A percentile compares a stretch with the other conserved stretches of the same genome.
phyloP scores from a whole-genome alignment of 176 grass and related monocot genomes.

The Musa acuminata region DNA sequence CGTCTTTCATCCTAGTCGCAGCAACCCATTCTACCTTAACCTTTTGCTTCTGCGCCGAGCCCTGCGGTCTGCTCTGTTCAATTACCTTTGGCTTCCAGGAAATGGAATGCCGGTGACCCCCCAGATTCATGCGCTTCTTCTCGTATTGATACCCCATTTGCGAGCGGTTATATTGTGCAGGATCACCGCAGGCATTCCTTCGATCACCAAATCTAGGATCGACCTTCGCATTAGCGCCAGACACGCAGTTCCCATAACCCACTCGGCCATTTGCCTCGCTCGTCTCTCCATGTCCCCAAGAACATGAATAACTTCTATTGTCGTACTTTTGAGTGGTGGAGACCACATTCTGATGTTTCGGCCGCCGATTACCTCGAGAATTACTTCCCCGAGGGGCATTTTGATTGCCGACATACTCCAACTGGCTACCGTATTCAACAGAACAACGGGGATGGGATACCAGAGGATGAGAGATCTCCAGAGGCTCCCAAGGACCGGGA shows the following conservation, averaged over 20 bases:
- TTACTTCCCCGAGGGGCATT: not conserved
- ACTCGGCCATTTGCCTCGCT: not conserved
- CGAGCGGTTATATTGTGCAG: not conserved
- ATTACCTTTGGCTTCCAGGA: too few relatives aligned
- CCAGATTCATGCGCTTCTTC: not conserved
- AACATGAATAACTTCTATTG: not conserved
- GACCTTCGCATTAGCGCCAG: too few relatives aligned
- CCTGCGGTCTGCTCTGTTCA: not conserved
- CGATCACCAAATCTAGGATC: too few relatives aligned
- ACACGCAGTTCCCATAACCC: not conserved
- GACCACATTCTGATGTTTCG: not conserved
- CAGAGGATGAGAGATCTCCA: not conserved
- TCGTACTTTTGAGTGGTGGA: not conserved
- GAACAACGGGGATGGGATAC: not conserved
- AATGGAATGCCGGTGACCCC: constrained; percentile 11
- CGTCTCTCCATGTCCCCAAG: not conserved
- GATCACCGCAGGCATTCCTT: not conserved
- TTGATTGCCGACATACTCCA: not conserved
- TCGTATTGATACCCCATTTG: not conserved
- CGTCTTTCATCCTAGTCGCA: constrained; percentile 23
- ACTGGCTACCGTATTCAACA: too few relatives aligned
- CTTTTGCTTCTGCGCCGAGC: not conserved
- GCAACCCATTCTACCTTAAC: constrained; percentile 32
- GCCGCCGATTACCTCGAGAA: not conserved
- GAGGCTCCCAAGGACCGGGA: constrained; percentile 17